Evolutionary conservation across 2,329 filamentous ascomycete species (phyloP), one percentile per base, ranked within the genome.

Genomic region (Cercospora zeina): DNA sequence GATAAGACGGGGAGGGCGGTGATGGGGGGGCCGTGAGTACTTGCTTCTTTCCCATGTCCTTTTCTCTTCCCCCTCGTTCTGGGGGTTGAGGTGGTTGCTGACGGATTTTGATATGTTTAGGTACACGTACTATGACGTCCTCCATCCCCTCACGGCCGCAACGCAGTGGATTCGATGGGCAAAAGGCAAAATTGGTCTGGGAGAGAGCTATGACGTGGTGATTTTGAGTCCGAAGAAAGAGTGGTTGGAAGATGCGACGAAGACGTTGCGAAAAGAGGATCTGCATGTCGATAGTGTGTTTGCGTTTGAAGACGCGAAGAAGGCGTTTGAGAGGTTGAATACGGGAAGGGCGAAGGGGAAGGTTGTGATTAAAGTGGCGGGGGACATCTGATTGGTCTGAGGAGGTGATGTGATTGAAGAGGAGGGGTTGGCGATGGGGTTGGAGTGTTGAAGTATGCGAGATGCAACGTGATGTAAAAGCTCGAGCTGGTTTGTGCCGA

Each of bases 211-310:
- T 77, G 63, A 73, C 78, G 67, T 69, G 77, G 9, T 77, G 3
- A 78, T 80, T 61, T 75, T 78, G 56, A 75, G 75, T 4, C 72
- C 42, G 77, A 81, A 47, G 76, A 85, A 55, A 37, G 77, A 72
- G 30, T 77, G 80, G 70, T 70, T 89, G 58, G 85, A 77, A 0
- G 73, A 78, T 57, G 85, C 82, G 47, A 85, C 75, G 0, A 71
- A 76, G 54, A 85, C 82, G 79, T 75, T 89, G 71, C 71, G 82
- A 14, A 56, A 60, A 69, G 68, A 88, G 13, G 81, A 80, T 71
- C 74, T 81, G 3, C 78, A 85, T 1, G 73, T 88, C 30, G 87
- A 88, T 69, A 78, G 81, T 61, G 76, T 77, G 1, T 87, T 82
- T 68, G 75, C 78, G 5, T 86, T 85, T 71, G 83, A 84, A 42